phyloP scores from a whole-genome alignment of 1,284 basidiomycete species.

The Rhodofomes roseus region DNA sequence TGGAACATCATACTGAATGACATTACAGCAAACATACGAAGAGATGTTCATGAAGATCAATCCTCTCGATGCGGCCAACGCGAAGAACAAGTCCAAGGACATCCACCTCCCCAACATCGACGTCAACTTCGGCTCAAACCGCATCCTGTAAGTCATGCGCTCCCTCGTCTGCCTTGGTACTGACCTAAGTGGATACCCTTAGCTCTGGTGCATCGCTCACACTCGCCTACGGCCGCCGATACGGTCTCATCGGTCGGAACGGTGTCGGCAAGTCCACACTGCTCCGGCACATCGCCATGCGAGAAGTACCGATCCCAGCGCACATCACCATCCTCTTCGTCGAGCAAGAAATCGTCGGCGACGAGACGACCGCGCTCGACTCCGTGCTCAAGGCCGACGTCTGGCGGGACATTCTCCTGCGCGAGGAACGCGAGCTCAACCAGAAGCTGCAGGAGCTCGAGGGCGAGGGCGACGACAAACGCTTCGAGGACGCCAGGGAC shows the following conservation, averaged over 20 bases:
- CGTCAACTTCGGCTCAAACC: slow-evolving; percentile 90
- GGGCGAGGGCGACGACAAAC: slow-evolving; percentile 68
- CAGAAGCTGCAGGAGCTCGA: slow-evolving; percentile 72
- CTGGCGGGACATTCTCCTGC: slow-evolving; percentile 88
- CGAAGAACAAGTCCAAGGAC: slow-evolving; percentile 96
- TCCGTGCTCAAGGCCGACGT: slow-evolving; percentile 97
- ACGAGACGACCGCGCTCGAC: slow-evolving; percentile 89
- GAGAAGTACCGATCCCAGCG: slow-evolving; percentile 90
- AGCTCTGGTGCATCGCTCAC: slow-evolving; percentile 85
- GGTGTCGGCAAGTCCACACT: slow-evolving; percentile 98
- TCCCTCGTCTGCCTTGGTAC: neutral
- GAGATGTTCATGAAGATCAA: slow-evolving; percentile 99
- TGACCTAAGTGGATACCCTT: slow-evolving; percentile 2
- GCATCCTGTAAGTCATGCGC: slow-evolving; percentile 67
- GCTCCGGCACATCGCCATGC: slow-evolving; percentile 92
- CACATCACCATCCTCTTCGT: slow-evolving; percentile 98
- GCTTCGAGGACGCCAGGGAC: slow-evolving; percentile 80
- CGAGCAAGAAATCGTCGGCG: slow-evolving; percentile 96
- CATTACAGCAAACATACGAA: slow-evolving; percentile 84
- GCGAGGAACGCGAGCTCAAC: slow-evolving; percentile 78
- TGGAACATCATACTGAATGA: neutral
- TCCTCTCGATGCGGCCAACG: slow-evolving; percentile 79
- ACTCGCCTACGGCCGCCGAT: slow-evolving; percentile 84
- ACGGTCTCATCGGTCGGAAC: slow-evolving; percentile 84
- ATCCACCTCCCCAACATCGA: slow-evolving; percentile 96